Evolutionary conservation across 305 asterid species (phyloP).

Genomic region (Rubia balearica): DNA sequence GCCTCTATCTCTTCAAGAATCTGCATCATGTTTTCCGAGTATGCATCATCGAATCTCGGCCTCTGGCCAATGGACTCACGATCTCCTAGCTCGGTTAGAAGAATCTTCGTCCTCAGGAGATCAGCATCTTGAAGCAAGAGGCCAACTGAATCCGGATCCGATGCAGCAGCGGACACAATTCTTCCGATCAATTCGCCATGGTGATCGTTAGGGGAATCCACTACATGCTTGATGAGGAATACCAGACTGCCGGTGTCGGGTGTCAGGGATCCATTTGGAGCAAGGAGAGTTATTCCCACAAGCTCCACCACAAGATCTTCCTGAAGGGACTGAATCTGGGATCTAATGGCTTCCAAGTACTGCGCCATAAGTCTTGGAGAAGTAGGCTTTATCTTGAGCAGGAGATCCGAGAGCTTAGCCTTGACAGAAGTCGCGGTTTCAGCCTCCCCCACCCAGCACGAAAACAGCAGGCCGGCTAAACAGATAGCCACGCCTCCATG

Average conservation of each 20-base stretch:
- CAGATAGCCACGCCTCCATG: not conserved
- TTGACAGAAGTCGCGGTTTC: not conserved
- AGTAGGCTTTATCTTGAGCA: not conserved
- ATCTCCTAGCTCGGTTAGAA: not conserved
- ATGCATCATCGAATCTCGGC: not conserved
- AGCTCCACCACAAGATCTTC: not conserved
- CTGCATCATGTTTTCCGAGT: not conserved
- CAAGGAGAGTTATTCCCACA: constrained; percentile 1
- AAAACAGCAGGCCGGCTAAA: not conserved
- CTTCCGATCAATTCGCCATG: not conserved
- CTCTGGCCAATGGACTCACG: not conserved
- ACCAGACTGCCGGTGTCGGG: not conserved
- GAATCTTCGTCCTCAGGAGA: not conserved
- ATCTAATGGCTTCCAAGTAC: not conserved
- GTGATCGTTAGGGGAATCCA: too few species aligned
- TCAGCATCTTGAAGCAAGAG: not conserved
- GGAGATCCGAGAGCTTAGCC: not conserved
- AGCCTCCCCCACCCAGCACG: not conserved
- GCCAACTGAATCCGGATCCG: not conserved
- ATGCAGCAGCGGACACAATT: not conserved
- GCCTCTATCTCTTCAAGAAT: not conserved
- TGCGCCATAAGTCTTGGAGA: not conserved
- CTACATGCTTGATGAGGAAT: not conserved
- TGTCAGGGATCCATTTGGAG: not conserved
- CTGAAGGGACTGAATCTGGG: not conserved